phyloP scores from a whole-genome alignment of 1,284 basidiomycete species.

The Tilletiaria anomala region DNA sequence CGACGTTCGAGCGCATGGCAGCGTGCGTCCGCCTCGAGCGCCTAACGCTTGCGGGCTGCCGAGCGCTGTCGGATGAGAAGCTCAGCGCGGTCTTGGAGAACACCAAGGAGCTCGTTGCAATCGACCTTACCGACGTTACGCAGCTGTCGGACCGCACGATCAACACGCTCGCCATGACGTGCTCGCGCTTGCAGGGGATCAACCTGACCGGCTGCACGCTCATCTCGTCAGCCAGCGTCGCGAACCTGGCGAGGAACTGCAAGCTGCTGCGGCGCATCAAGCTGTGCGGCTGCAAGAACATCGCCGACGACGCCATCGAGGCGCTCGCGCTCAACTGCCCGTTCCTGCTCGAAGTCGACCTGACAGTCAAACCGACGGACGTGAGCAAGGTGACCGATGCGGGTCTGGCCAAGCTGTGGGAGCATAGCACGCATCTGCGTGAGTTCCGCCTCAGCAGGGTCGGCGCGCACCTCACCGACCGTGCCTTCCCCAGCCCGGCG shows the following conservation, averaged over 20 bases:
- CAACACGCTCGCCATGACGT: constrained; percentile 40
- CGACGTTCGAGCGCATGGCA: background rate
- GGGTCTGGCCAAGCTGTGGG: constrained; percentile 71
- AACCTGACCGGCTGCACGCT: constrained; percentile 65
- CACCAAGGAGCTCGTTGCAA: constrained; percentile 65
- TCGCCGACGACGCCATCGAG: constrained; percentile 23
- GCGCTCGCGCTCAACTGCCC: constrained; percentile 49
- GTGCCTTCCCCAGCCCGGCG: constrained; percentile 59
- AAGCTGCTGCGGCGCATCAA: constrained; percentile 52
- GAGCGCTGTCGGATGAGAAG: constrained; percentile 54
- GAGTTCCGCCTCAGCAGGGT: constrained; percentile 78
- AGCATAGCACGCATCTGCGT: constrained; percentile 62
- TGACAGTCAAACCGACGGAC: constrained; percentile 69
- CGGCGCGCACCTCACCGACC: constrained; percentile 63
- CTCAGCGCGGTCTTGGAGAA: constrained; percentile 56
- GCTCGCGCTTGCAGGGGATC: constrained; percentile 67
- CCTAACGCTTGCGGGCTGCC: constrained; percentile 75
- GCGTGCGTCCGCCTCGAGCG: constrained; percentile 71
- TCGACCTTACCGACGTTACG: constrained; percentile 57
- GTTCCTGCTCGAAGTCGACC: constrained; percentile 80
- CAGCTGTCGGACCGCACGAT: constrained; percentile 33
- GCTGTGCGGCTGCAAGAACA: constrained; percentile 22
- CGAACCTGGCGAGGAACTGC: constrained; percentile 62
- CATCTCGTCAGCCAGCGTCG: constrained; percentile 66
- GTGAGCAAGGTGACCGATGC: constrained; percentile 54